Percentiles rank a stretch among this genome's conserved stretches.
These are phyloP conservation scores for Epichloe bromicola DNA, from an alignment of 2,329 filamentous ascomycete genomes.

Conservation along the genomic window DNA sequence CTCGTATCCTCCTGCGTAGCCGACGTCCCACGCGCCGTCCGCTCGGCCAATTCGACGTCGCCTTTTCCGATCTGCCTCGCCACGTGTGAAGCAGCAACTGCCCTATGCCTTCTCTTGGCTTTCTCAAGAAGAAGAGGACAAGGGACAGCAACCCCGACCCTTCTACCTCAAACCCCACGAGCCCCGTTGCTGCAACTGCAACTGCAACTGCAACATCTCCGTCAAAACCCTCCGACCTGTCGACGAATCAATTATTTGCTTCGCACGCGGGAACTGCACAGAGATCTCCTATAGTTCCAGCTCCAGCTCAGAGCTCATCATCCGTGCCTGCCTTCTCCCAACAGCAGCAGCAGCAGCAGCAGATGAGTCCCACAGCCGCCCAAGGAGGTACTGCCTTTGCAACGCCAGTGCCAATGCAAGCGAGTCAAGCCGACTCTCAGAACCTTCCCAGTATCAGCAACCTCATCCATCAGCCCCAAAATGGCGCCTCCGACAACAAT, in stretches of 20 bases:
- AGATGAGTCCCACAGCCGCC: conserved; percentile 15
- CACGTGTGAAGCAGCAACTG: conserved; percentile 8
- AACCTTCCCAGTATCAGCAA: conserved; percentile 74
- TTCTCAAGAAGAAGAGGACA: conserved; percentile 97
- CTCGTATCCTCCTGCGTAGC: conserved; percentile 1
- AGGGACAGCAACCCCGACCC: conserved; percentile 71
- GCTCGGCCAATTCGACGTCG: conserved; percentile 1
- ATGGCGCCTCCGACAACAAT: conserved; percentile 28
- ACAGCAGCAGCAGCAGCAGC: conserved; percentile 2
- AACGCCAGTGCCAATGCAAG: conserved; percentile 15
- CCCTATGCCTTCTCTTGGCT: conserved; percentile 84
- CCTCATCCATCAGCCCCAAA: conserved; percentile 50
- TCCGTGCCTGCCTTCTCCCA: conserved; percentile 7
- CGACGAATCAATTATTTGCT: conserved; percentile 15
- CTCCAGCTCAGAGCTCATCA: conserved; percentile 5
- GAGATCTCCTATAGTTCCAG: conserved; percentile 7
- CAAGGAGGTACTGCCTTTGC: conserved; percentile 14
- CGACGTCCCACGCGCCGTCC: background rate
- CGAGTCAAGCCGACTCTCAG: conserved; percentile 38
- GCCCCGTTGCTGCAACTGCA: conserved; percentile 40
- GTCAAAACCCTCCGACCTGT: conserved; percentile 33
- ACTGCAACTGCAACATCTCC: conserved; percentile 18
- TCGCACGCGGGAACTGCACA: conserved; percentile 7
- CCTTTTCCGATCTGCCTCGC: conserved; percentile 1
- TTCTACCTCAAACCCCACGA: conserved; percentile 52